Conservation (phyloP, 441 rosid species). For the Codiaeum variegatum region DNA sequence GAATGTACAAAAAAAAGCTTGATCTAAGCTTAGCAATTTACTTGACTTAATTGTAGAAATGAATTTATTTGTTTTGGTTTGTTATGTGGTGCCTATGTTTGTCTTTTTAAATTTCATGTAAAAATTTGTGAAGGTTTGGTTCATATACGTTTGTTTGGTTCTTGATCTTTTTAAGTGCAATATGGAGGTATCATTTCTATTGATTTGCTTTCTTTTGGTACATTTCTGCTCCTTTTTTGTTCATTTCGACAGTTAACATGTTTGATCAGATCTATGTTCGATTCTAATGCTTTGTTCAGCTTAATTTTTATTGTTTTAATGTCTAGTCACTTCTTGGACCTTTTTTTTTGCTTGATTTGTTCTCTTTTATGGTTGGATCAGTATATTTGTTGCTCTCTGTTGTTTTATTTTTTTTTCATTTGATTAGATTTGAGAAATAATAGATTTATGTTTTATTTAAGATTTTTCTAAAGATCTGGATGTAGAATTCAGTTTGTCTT, state of each 20-base stretch:
- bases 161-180: slow-evolving; percentile 99
- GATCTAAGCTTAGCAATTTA: no score
- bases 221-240: neutral
- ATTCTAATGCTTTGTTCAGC: neutral
- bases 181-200: slow-evolving; percentile 64
- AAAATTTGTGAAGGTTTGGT: no score
- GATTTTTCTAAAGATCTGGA: slow-evolving; percentile 4
- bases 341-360: neutral
- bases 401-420: neutral
- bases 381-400: neutral
- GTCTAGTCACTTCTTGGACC: neutral
- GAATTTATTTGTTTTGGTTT: no score
- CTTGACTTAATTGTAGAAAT: no score
- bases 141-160: no score
- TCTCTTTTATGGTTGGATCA: neutral
- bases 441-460: neutral
- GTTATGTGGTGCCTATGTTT: no score
- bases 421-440: neutral
- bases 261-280: neutral
- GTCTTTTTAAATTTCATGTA: no score
- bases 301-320: neutral
- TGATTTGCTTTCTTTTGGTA: slow-evolving; percentile 2
- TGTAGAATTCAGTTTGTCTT: neutral
- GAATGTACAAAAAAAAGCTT: no score
- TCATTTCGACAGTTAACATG: neutral